A percentile compares a stretch with the other conserved stretches of the same genome.
These are phyloP conservation scores for Penicillium sclerotigenum DNA, from an alignment of 2,329 filamentous ascomycete genomes.

Conservation along the genomic window DNA sequence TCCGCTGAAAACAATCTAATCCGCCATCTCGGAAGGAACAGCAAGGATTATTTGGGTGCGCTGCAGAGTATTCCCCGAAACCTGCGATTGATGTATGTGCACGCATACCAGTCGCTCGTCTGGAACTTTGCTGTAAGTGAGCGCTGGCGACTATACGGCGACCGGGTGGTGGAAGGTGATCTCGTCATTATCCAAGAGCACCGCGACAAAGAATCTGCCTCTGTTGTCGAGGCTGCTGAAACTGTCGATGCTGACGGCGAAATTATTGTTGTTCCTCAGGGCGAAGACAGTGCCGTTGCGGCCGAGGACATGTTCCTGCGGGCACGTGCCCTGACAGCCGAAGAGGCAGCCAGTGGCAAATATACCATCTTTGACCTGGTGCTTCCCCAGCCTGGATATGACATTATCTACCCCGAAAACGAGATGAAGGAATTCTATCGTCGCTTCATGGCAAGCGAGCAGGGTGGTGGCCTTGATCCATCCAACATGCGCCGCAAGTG, in stretches of 20 bases:
- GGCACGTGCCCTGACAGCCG: slow-evolving; percentile 69
- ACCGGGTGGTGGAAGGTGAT: slow-evolving; percentile 76
- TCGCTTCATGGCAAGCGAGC: slow-evolving; percentile 76
- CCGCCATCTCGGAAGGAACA: slow-evolving; percentile 61
- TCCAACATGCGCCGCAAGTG: slow-evolving; percentile 81
- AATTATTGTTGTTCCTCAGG: slow-evolving; percentile 60
- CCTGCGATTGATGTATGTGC: slow-evolving; percentile 88
- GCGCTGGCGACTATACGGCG: slow-evolving; percentile 73
- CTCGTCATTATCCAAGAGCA: slow-evolving; percentile 68
- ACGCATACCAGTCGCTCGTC: slow-evolving; percentile 91
- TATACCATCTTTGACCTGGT: slow-evolving; percentile 87
- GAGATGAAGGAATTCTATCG: slow-evolving; percentile 79
- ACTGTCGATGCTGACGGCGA: slow-evolving; percentile 61
- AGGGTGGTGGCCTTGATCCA: slow-evolving; percentile 76
- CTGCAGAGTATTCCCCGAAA: slow-evolving; percentile 76
- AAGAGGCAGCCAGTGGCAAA: slow-evolving; percentile 72
- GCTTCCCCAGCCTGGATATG: slow-evolving; percentile 86
- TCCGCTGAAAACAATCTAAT: slow-evolving; percentile 76
- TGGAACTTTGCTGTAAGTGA: slow-evolving; percentile 86
- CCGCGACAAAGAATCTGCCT: slow-evolving; percentile 43
- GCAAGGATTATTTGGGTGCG: slow-evolving; percentile 75
- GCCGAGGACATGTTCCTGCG: slow-evolving; percentile 60
- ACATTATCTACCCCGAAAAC: slow-evolving; percentile 82
- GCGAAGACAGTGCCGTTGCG: slow-evolving; percentile 54
- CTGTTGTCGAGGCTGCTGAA: slow-evolving; percentile 29